Evolutionary conservation across 768 basidiomycete species (phyloP), one percentile per base, ranked within the genome.

Genomic region (Gyrodon lividus): DNA sequence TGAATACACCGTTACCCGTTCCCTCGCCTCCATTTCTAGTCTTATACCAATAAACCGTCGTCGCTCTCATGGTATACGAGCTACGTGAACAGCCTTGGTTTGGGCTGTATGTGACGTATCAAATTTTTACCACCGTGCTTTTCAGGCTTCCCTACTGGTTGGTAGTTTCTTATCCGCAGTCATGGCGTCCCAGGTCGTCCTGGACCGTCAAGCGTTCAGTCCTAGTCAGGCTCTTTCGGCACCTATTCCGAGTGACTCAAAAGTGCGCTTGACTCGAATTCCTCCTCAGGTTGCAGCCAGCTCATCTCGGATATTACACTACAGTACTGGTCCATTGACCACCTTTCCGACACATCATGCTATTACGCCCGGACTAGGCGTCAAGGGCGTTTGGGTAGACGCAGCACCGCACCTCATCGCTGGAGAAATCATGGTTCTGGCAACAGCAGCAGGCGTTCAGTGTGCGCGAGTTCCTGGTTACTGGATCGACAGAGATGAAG

Each of bases 341-440:
- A 47, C 35, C 38, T 52, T 59, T 23, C 65, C 57, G 3, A 63
- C 58, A 2, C 65, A 67, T 48, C 55, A 17, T 4, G 52, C 59
- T 3, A 58, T 67, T 23, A 39, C 34, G 0, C 16, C 56, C 39
- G 64, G 61, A 44, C 59, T 58, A 46, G 63, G 58, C 0, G 50
- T 64, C 14, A 61, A 69, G 46, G 64, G 51, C 6, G 62, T 72
- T 26, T 76, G 74, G 74, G 58, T 74, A 7, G 61, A 69, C 0
- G 61, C 65, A 9, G 58, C 66, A 6, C 62, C 71, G 1, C 61
- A 73, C 17, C 58, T 71, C 33, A 58, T 75, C 22, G 59, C 61
- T 2, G 70, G 70, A 2, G 55, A 68, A 6, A 52, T 75, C 30
- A 48, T 57, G 13, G 38, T 53, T 4, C 59, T 66, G 41, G 73